Evolutionary conservation across 2,329 filamentous ascomycete genomes (phyloP).

Genomic region (Hypoxylon sp.): DNA sequence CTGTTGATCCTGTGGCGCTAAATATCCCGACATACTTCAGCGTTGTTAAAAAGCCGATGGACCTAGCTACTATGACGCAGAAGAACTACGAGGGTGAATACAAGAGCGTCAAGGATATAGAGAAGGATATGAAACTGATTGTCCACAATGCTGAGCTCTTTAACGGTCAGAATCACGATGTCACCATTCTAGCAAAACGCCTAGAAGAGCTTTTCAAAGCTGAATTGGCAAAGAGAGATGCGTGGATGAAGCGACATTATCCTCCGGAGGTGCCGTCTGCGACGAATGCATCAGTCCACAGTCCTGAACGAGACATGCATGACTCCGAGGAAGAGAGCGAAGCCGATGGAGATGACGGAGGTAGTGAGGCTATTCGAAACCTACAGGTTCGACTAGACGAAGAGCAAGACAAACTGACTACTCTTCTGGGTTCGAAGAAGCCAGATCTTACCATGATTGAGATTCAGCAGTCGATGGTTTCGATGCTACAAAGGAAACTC

Average conservation of each 20-base stretch:
- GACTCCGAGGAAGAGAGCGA: constrained; percentile 80
- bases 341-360: constrained; percentile 64
- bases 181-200: constrained; percentile 77
- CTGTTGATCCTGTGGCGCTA: constrained; percentile 93
- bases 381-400: constrained; percentile 65
- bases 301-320: constrained; percentile 74
- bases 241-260: constrained; percentile 83
- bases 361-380: constrained; percentile 64
- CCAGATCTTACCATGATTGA: constrained; percentile 66
- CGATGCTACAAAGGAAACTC: constrained; percentile 77
- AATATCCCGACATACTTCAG: constrained; percentile 95
- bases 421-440: constrained; percentile 63
- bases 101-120: constrained; percentile 84
- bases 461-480: constrained; percentile 72
- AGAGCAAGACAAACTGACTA: constrained; percentile 70
- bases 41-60: constrained; percentile 97
- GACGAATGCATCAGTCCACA: constrained; percentile 70
- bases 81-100: constrained; percentile 86
- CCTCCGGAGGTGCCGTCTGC: constrained; percentile 56
- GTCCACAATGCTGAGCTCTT: constrained; percentile 93
- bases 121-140: constrained; percentile 84
- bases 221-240: constrained; percentile 82
- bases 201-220: constrained; percentile 80
- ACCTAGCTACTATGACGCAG: constrained; percentile 82
- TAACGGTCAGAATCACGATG: constrained; percentile 80